These are phyloP conservation scores for Thermoascus crustaceus DNA, from an alignment of 2,329 filamentous ascomycete species.

Conservation along the genomic window DNA sequence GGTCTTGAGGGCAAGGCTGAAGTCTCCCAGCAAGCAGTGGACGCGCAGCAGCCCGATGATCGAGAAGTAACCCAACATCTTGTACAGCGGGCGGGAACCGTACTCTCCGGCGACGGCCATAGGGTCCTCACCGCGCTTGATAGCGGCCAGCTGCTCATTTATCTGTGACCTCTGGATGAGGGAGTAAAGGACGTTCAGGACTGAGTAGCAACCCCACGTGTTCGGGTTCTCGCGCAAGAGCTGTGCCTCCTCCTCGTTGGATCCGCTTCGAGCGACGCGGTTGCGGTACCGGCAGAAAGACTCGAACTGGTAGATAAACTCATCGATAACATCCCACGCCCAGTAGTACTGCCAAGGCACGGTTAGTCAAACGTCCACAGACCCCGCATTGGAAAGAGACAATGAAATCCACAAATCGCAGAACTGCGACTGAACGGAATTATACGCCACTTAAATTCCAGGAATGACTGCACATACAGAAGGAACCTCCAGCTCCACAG, in stretches of 20 bases:
- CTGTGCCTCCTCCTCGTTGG: slow-evolving; percentile 87
- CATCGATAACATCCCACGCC: slow-evolving; percentile 99
- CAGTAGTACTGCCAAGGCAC: slow-evolving; percentile 70
- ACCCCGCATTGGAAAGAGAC: not conserved
- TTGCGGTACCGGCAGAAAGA: slow-evolving; percentile 97
- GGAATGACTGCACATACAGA: slow-evolving; percentile 57
- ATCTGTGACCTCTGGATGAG: slow-evolving; percentile 98
- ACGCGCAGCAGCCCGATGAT: slow-evolving; percentile 95
- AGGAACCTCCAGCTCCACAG: slow-evolving; percentile 91
- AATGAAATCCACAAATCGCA: not conserved
- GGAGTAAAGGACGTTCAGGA: slow-evolving; percentile 98
- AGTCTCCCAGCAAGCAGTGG: slow-evolving; percentile 93
- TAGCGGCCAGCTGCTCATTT: slow-evolving; percentile 89
- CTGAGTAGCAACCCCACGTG: slow-evolving; percentile 99
- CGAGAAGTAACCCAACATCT: slow-evolving; percentile 98
- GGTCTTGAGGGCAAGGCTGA: slow-evolving; percentile 95
- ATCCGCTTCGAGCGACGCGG: slow-evolving; percentile 68
- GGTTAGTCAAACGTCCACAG: slow-evolving; percentile 4
- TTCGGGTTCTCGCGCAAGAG: slow-evolving; percentile 93
- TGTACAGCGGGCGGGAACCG: slow-evolving; percentile 85
- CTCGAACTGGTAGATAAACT: slow-evolving; percentile 99
- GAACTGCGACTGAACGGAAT: not conserved
- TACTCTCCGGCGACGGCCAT: slow-evolving; percentile 87
- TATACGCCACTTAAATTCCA: not conserved
- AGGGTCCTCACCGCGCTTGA: slow-evolving; percentile 89